Conservation (phyloP, 169 alveolate genomes). For the Plasmodium berghei region DNA sequence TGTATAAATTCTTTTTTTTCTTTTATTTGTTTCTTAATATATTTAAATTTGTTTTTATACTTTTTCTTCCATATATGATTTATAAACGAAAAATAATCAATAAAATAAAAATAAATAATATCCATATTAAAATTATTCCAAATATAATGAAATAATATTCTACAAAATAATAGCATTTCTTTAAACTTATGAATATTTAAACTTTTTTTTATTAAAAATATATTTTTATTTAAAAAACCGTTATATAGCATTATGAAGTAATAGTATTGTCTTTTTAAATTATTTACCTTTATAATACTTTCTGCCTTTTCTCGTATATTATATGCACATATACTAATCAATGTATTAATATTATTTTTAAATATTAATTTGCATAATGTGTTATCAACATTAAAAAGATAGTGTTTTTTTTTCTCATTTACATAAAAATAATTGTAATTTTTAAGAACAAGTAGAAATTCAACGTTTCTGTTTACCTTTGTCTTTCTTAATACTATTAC, state of each 20-base stretch:
- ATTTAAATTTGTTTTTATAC: conserved; percentile 15
- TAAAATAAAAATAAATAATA: conserved; percentile 42
- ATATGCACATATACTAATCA: conserved; percentile 37
- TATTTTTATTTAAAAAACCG: conserved; percentile 54
- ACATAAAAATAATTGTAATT: conserved; percentile 46
- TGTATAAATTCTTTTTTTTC: conserved; percentile 29
- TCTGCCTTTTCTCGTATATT: conserved; percentile 2
- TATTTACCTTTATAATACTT: conserved; percentile 30
- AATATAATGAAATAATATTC: conserved; percentile 54
- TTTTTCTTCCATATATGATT: conserved; percentile 46
- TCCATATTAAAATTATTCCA: conserved; percentile 49
- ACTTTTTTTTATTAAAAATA: conserved; percentile 28
- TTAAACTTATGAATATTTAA: conserved; percentile 25
- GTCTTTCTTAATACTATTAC: conserved; percentile 23
- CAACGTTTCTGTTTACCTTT: neutral
- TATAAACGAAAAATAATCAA: conserved; percentile 50
- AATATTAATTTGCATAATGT: conserved; percentile 32
- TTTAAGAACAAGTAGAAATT: conserved; percentile 22
- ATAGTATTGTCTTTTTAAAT: conserved; percentile 25
- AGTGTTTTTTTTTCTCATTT: conserved; percentile 17
- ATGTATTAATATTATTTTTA: conserved; percentile 20
- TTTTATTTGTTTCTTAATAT: conserved; percentile 7
- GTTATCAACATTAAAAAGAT: conserved; percentile 19
- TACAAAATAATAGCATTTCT: conserved; percentile 36
- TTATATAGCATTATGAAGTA: conserved; percentile 46